Evolutionary conservation across 2,329 filamentous ascomycete species (phyloP), one percentile per base, ranked within the genome.

Genomic region (Xylariales sp.): DNA sequence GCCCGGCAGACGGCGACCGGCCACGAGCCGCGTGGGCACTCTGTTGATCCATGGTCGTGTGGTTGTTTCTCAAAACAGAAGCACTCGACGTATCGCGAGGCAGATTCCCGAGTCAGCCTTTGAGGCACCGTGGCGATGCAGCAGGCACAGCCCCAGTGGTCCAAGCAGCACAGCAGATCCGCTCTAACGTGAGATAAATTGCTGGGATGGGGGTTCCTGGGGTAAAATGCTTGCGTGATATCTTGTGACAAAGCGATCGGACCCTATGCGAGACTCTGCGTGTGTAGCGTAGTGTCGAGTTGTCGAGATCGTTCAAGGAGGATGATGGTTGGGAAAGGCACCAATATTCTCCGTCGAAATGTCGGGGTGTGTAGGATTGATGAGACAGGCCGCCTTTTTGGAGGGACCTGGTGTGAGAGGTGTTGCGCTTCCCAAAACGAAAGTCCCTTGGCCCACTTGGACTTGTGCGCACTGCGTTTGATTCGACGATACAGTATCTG

Each of bases 1-100:
- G 72, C 49, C 71, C 71, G 58, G 70, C 69, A 56, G 81, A 82
- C 51, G 74, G 76, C 53, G 80, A 83, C 58, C 79, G 78, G 59
- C 78, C 78, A 60, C 76, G 56, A 54, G 58, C 54, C 55, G 63
- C 40, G 24, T 42, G 40, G 31, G 20, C 29, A 43, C 40, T 35
- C 40, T 46, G 44, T 43, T 46, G 44, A 43, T 46, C 44, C 44
- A 46, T 46, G 36, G 36, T 41, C 16, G 31, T 20, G 38, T 31
- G 15, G 16, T 19, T 46, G 44, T 42, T 43, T 46, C 40, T 46
- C 35, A 46, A 38, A 31, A 40, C 40, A 40, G 44, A 46, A 46
- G 38, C 38, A 45, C 27, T 14, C 22, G 16, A 37, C 27, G 20
- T 40, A 36, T 40, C 32, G 44, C 44, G 44, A 46, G 44, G 44